Conservation (phyloP, 2,329 filamentous ascomycete genomes). For the Colletotrichum kahawae region DNA sequence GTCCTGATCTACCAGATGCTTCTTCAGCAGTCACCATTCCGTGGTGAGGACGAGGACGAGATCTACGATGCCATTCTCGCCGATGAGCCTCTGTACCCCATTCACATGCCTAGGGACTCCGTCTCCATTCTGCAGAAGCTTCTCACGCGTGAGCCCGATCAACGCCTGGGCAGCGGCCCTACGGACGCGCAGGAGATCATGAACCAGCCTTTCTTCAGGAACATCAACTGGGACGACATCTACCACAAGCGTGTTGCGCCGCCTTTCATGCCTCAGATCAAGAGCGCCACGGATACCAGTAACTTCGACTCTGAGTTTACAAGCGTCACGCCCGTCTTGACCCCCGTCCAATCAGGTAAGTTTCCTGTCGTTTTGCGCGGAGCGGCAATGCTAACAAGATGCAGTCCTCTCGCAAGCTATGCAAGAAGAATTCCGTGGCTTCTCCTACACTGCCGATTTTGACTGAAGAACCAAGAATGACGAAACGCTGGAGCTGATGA, state of each 20-base stretch:
- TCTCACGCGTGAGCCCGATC: constrained; percentile 91
- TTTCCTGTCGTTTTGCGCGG: constrained; percentile 23
- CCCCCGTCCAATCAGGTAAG: constrained; percentile 95
- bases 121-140: constrained; percentile 98
- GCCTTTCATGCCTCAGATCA: constrained; percentile 89
- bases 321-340: constrained; percentile 95
- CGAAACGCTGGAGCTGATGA: not conserved
- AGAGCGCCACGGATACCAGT: constrained; percentile 95
- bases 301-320: constrained; percentile 99
- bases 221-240: constrained; percentile 98
- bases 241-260: constrained; percentile 92
- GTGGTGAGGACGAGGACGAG: constrained; percentile 98
- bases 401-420: constrained; percentile 94
- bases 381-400: not conserved
- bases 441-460: constrained; percentile 96
- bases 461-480: constrained; percentile 51
- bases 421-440: constrained; percentile 99
- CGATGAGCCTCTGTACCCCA: constrained; percentile 96
- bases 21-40: constrained; percentile 97
- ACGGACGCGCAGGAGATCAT: constrained; percentile 99
- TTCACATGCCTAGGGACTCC: constrained; percentile 97
- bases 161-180: constrained; percentile 89
- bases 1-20: constrained; percentile 99
- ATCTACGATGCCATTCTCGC: constrained; percentile 99
- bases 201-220: constrained; percentile 97